phyloP scores from a whole-genome alignment of 1,284 basidiomycete genomes.

The Naganishia cerealis region DNA sequence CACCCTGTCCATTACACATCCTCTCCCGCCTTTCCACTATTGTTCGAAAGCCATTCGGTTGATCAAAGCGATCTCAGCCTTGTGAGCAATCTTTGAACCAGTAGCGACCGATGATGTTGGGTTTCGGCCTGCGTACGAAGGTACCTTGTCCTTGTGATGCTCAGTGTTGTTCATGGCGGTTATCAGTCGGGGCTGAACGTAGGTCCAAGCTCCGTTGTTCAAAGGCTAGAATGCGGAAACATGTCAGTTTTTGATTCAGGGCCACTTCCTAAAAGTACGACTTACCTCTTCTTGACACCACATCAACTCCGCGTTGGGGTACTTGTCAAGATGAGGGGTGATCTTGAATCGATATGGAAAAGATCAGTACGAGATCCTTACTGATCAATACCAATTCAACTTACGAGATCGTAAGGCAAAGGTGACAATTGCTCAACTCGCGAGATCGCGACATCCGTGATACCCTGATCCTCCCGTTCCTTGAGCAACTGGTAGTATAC shows the following conservation, averaged over 20 bases:
- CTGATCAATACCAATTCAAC: conserved; percentile 40
- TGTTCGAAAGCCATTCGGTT: conserved; percentile 56
- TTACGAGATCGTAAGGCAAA: conserved; percentile 87
- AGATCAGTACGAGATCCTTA: not conserved
- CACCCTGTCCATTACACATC: not conserved
- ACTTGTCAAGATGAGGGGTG: conserved; percentile 86
- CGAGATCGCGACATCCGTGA: conserved; percentile 91
- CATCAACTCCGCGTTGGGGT: conserved; percentile 86
- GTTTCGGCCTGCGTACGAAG: conserved; percentile 79
- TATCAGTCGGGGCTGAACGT: conserved; percentile 82
- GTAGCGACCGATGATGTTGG: conserved; percentile 72
- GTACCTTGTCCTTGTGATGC: conserved; percentile 87
- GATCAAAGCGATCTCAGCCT: conserved; percentile 79
- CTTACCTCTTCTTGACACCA: conserved; percentile 75
- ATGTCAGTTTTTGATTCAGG: conserved; percentile 21
- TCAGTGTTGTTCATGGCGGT: conserved; percentile 74
- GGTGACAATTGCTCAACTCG: conserved; percentile 92
- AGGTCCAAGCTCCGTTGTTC: conserved; percentile 91
- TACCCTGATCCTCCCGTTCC: conserved; percentile 82
- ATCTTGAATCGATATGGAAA: conserved; percentile 56
- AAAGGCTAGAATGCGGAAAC: conserved; percentile 68
- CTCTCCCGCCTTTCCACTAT: not conserved
- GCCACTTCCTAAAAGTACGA: not conserved
- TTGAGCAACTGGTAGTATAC: conserved; percentile 87
- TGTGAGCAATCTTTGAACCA: conserved; percentile 64